phyloP scores from a whole-genome alignment of 495 filamentous ascomycete species.

The Aspergillus homomorphus region DNA sequence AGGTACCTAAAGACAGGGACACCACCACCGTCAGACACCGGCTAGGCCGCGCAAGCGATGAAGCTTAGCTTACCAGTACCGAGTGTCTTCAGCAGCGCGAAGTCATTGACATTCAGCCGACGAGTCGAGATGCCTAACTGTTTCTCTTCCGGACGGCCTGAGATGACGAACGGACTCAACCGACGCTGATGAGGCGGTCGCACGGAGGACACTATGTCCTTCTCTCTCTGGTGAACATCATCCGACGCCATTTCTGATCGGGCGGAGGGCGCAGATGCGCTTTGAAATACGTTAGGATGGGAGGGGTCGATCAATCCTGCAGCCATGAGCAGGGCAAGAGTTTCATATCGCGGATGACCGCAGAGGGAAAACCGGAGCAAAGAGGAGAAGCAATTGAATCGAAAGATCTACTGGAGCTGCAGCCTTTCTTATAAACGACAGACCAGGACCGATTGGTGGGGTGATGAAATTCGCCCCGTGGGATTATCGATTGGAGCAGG shows the following conservation, averaged over 20 bases:
- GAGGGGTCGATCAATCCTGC: slow-evolving; percentile 44
- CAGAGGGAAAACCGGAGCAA: slow-evolving; percentile 18
- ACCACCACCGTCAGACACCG: slow-evolving; percentile 31
- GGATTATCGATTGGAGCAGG: slow-evolving; percentile 1
- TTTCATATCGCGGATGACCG: slow-evolving; percentile 35
- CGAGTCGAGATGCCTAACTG: slow-evolving; percentile 55
- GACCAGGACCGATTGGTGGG: neutral
- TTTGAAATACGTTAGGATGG: slow-evolving; percentile 36
- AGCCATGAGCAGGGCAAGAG: slow-evolving; percentile 39
- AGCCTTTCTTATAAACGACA: slow-evolving; percentile 2
- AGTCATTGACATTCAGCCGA: slow-evolving; percentile 65
- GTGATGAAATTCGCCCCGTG: neutral
- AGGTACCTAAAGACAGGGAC: slow-evolving; percentile 65
- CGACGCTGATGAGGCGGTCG: slow-evolving; percentile 46
- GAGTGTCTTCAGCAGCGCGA: slow-evolving; percentile 81
- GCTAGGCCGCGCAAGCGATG: slow-evolving; percentile 12
- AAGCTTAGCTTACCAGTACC: slow-evolving; percentile 65
- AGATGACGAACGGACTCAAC: slow-evolving; percentile 52
- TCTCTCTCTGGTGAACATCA: slow-evolving; percentile 49
- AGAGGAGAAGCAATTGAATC: slow-evolving; percentile 9
- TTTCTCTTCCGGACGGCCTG: slow-evolving; percentile 53
- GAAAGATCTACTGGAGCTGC: slow-evolving; percentile 16
- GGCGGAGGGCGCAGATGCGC: slow-evolving; percentile 21
- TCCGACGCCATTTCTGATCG: slow-evolving; percentile 36
- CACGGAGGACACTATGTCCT: slow-evolving; percentile 41